Evolutionary conservation across 169 alveolate genomes (phyloP), one percentile per base, ranked within the genome.

Genomic region (Plasmodium chabaudi): DNA sequence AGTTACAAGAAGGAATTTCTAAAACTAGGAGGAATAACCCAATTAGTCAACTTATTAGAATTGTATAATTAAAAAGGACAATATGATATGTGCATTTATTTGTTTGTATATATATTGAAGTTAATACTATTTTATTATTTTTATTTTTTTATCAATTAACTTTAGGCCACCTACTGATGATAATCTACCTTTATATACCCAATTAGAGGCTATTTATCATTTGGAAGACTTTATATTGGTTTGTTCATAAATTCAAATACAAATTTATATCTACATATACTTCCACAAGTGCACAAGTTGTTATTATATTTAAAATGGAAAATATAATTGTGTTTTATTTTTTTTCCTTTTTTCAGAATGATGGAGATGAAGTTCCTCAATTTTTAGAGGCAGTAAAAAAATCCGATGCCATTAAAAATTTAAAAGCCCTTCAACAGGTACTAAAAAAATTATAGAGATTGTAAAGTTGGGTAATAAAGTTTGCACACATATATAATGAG

Each of bases 181-280:
- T 53, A 94, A 77, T 77, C 96, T 89, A 88, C 93, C 93, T 34
- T 88, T 94, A 88, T 93, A 94, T 67, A 96, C 98, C 23, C 98
- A 95, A 64, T 87, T 96, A 64, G 98, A 96, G 87, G 98, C 98
- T 6, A 93, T 96, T 47, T 96, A 96, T 86, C 98, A 96, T 79
- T 63, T 96, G 72, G 98, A 96, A 69, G 98, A 96, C 75, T 93
- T 96, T 59, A 94, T 95, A 44, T 89, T 94, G 93, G 97, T 93
- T 25, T 15, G 93, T 6, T 9, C 12, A 19, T 6, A 19, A 7
- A 9, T 19, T 49, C 17, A 17, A 15, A 57, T 3, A 23, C 0
- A 56, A 56, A 12, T n/a, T 7, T 10, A 57, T 17, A 23, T 57
- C 0, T 9, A 57, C 9, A 51, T 51, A 51, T 51, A n/a, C 17